A percentile compares a stretch with the other conserved stretches of the same genome.
These are phyloP conservation scores for Medicago truncatula DNA, from an alignment of 306 rosid species.

Conservation along the genomic window MtrunA17r5.0-ANR NC_053048.1:31976501-31977000, in stretches of 20 bases:
- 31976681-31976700: slow-evolving; percentile 84
- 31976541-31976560: slow-evolving; percentile 83
- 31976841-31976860: slow-evolving; percentile 83
- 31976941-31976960: slow-evolving; percentile 83
- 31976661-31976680: slow-evolving; percentile 76
- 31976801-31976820: slow-evolving; percentile 92
- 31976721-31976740: slow-evolving; percentile 88
- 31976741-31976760: slow-evolving; percentile 91
- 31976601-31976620: slow-evolving; percentile 67
- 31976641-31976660: slow-evolving; percentile 94
- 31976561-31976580: slow-evolving; percentile 43
- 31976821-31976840: slow-evolving; percentile 96
- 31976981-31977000: slow-evolving; percentile 86
- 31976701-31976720: slow-evolving; percentile 87
- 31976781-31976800: slow-evolving; percentile 84
- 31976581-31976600: too few species aligned
- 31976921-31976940: slow-evolving; percentile 79
- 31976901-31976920: slow-evolving; percentile 89
- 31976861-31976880: slow-evolving; percentile 82
- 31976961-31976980: slow-evolving; percentile 87
- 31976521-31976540: slow-evolving; percentile 91
- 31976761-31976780: slow-evolving; percentile 90
- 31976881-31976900: slow-evolving; percentile 75
- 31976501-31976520: slow-evolving; percentile 74
- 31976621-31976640: slow-evolving; percentile 91